Percentiles rank a stretch among this genome's conserved stretches.
Conservation (phyloP, 164 flowering plant genomes). For the Tetracentron sinense region DNA sequence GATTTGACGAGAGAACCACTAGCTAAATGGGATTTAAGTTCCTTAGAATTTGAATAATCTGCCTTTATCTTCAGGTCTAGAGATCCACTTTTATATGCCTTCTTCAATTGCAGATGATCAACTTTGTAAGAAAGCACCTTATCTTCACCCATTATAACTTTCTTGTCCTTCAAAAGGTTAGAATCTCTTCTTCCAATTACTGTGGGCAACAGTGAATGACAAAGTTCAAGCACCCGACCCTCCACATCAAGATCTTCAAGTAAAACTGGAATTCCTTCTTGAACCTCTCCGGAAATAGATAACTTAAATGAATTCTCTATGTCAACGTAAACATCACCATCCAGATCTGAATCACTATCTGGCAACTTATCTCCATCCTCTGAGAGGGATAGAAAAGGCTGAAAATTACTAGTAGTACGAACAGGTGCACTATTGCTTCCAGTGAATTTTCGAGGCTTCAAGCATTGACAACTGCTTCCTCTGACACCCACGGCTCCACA, state of each 20-base stretch:
- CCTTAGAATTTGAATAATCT: conserved; percentile 90
- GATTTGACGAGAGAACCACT: conserved; percentile 92
- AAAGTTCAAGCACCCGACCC: conserved; percentile 59
- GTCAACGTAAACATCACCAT: conserved; percentile 63
- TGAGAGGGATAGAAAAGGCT: conserved; percentile 57
- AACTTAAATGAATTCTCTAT: conserved; percentile 52
- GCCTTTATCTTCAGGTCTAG: conserved; percentile 89
- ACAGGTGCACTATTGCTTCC: conserved; percentile 44
- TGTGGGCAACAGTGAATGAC: conserved; percentile 60
- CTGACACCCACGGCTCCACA: conserved; percentile 99
- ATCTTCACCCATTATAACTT: conserved; percentile 58
- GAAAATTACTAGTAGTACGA: conserved; percentile 50
- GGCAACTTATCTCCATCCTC: conserved; percentile 79
- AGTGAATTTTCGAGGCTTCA: conserved; percentile 87
- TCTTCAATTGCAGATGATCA: conserved; percentile 87
- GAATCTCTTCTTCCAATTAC: conserved; percentile 59
- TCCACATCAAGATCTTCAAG: conserved; percentile 78
- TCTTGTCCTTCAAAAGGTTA: conserved; percentile 57
- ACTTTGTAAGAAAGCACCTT: conserved; percentile 58
- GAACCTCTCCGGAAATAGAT: conserved; percentile 67
- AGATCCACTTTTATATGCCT: conserved; percentile 96
- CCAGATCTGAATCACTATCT: conserved; percentile 89
- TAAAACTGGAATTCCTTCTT: conserved; percentile 44
- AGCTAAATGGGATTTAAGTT: conserved; percentile 76
- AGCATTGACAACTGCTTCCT: conserved; percentile 91